phyloP scores from a whole-genome alignment of 306 rosid species.

The Senna siamea region DNA sequence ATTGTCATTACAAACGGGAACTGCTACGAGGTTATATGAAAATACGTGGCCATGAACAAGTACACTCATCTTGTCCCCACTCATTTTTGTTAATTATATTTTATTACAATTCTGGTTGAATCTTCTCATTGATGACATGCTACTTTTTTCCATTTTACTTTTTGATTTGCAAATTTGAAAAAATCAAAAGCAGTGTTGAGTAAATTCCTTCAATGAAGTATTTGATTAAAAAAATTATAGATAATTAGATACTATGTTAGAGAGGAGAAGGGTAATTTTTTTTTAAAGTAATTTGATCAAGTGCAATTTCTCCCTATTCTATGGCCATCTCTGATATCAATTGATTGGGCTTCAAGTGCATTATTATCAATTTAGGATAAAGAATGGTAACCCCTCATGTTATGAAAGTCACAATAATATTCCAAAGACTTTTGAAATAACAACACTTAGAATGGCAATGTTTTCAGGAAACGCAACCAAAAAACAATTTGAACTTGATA shows the following conservation, averaged over 20 bases:
- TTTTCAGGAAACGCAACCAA: background rate
- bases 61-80: conserved; percentile 39
- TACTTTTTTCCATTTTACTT: conserved; percentile 17
- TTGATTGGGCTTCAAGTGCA: background rate
- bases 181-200: background rate
- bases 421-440: background rate
- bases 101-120: conserved; percentile 5
- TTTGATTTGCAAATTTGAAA: background rate
- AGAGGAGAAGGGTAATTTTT: background rate
- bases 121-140: conserved; percentile 12
- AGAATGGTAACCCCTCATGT: background rate
- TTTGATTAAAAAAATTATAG: background rate
- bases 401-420: background rate
- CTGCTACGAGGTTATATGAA: conserved; percentile 65
- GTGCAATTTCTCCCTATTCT: background rate
- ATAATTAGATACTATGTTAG: background rate
- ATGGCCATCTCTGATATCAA: background rate
- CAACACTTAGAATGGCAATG: background rate
- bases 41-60: conserved; percentile 82
- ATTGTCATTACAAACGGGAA: conserved; percentile 90
- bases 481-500: background rate
- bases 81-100: background rate
- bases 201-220: background rate
- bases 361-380: background rate
- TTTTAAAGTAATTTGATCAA: conserved; percentile 22